These are phyloP conservation scores for Oryza glumipatula DNA, from an alignment of 176 grass and related monocot genomes.

Conservation along the genomic window DNA sequence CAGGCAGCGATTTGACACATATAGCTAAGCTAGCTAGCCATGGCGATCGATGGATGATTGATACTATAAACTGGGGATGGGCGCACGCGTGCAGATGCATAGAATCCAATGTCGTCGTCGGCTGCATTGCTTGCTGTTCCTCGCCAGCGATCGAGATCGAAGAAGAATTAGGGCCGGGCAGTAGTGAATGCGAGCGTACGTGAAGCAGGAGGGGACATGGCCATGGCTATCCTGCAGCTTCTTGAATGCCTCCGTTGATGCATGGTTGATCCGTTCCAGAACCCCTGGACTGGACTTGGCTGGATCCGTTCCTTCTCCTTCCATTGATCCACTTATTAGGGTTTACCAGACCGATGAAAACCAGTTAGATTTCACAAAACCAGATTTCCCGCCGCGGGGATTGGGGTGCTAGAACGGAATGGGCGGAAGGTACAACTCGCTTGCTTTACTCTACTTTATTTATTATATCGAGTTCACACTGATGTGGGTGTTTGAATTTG, in stretches of 20 bases:
- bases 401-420: no score
- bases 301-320: neutral
- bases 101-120: constrained; percentile 8
- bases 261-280: no score
- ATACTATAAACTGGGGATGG: neutral
- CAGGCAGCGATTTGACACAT: constrained; percentile 38
- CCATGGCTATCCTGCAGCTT: no score
- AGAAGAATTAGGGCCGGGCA: neutral
- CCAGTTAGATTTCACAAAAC: no score
- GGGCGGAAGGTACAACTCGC: no score
- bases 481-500: no score
- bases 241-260: no score
- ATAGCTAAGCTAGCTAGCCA: neutral
- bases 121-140: neutral
- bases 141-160: neutral
- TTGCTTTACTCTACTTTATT: no score
- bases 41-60: constrained; percentile 5
- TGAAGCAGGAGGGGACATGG: neutral
- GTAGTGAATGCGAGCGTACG: neutral
- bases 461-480: no score
- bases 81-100: neutral
- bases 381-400: no score
- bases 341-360: no score
- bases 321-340: neutral
- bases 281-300: neutral